Conservation (phyloP, 495 filamentous ascomycete species). For the Annulohypoxylon maeteangense region DNA sequence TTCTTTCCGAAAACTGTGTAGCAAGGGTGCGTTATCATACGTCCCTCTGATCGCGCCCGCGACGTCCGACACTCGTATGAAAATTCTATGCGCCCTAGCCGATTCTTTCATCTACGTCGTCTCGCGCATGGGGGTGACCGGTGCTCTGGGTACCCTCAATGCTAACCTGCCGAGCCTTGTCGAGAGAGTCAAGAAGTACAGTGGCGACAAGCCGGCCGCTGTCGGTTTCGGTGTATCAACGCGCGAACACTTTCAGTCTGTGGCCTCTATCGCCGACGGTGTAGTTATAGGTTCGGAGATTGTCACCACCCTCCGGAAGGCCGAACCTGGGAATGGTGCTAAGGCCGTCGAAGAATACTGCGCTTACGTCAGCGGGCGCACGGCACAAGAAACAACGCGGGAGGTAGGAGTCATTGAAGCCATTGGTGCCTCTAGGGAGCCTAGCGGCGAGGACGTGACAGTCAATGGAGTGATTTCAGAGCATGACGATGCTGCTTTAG, state of each 20-base stretch:
- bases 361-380: slow-evolving; percentile 75
- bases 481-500: slow-evolving; percentile 55
- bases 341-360: slow-evolving; percentile 89
- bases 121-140: slow-evolving; percentile 96
- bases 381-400: slow-evolving; percentile 59
- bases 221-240: slow-evolving; percentile 98
- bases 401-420: slow-evolving; percentile 75
- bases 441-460: slow-evolving; percentile 60
- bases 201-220: slow-evolving; percentile 88
- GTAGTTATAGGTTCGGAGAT: slow-evolving; percentile 98
- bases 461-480: slow-evolving; percentile 68
- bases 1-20: slow-evolving; percentile 87
- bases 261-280: slow-evolving; percentile 86
- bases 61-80: slow-evolving; percentile 92
- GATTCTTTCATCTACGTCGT: slow-evolving; percentile 99
- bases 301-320: slow-evolving; percentile 79
- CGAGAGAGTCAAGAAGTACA: slow-evolving; percentile 86
- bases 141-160: slow-evolving; percentile 84
- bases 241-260: slow-evolving; percentile 88
- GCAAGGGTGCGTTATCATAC: slow-evolving; percentile 84
- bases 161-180: slow-evolving; percentile 82
- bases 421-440: slow-evolving; percentile 62
- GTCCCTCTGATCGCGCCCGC: slow-evolving; percentile 94
- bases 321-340: slow-evolving; percentile 73
- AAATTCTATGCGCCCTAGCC: slow-evolving; percentile 93